Percentiles rank a stretch among this genome's conserved stretches.
Evolutionary conservation across 192 early-diverging fungal species (phyloP).

Genomic region (Fimicolochytrium jonesii): DNA sequence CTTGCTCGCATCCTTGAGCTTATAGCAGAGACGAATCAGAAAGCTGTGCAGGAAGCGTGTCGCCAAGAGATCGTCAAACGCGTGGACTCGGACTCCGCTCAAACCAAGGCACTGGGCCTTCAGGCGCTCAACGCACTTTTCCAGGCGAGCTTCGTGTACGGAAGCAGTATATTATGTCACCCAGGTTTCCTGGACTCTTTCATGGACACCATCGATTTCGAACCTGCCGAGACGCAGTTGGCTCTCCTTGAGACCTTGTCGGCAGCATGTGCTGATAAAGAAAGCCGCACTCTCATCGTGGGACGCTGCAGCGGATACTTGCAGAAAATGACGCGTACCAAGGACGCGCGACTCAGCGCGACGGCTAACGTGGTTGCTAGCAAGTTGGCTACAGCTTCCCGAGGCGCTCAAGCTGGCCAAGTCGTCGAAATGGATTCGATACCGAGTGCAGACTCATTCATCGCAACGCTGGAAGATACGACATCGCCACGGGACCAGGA

Average conservation of each 20-base stretch:
- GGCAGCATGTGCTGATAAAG: constrained; percentile 57
- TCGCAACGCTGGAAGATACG: too few relatives aligned
- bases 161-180: constrained; percentile 50
- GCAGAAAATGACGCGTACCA: constrained; percentile 1
- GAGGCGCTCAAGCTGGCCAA: too few relatives aligned
- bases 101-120: constrained; percentile 16
- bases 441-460: constrained; percentile 53
- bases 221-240: constrained; percentile 61
- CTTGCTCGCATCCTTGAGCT: constrained; percentile 23
- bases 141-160: constrained; percentile 48
- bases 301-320: constrained; percentile 17
- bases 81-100: neutral
- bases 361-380: constrained; percentile 26
- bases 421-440: constrained; percentile 12
- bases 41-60: constrained; percentile 9
- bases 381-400: constrained; percentile 32
- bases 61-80: neutral
- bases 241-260: constrained; percentile 54
- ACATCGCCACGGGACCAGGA: too few relatives aligned
- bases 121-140: constrained; percentile 61
- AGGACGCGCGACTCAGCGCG: neutral
- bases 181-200: constrained; percentile 67
- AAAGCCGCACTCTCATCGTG: constrained; percentile 53
- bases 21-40: constrained; percentile 1
- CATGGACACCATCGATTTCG: constrained; percentile 77